These are phyloP conservation scores for Centaurea solstitialis DNA, from an alignment of 129 eudicot species.

Conservation along the genomic window DNA sequence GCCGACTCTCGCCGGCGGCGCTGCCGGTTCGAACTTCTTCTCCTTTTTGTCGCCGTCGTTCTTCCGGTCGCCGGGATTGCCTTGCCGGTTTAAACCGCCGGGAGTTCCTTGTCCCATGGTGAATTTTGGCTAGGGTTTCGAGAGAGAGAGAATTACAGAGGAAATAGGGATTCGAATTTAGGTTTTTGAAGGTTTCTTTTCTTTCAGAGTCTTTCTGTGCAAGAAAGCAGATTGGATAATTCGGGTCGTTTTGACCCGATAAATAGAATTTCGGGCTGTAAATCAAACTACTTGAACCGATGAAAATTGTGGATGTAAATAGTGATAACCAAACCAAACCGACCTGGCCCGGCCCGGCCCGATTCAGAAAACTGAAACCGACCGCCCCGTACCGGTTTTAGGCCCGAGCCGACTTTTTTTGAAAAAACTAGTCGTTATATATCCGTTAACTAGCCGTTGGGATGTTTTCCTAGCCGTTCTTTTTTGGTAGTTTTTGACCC, in stretches of 20 bases:
- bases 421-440: no score
- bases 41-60: conserved; percentile 87
- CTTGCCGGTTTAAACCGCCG: conserved; percentile 80
- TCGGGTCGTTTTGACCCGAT: not conserved
- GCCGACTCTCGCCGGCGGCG: conserved; percentile 90
- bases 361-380: no score
- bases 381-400: no score
- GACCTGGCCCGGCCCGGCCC: no score
- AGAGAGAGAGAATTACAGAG: conserved; percentile 9
- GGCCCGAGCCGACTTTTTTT: no score
- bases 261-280: not conserved
- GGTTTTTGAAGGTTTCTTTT: conserved; percentile 10
- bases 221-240: conserved; percentile 23
- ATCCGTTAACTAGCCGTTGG: no score
- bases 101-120: conserved; percentile 91
- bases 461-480: no score
- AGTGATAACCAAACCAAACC: no score
- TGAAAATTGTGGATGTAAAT: not conserved
- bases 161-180: not conserved
- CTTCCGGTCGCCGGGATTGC: conserved; percentile 59
- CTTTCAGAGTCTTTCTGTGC: conserved; percentile 33
- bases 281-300: not conserved
- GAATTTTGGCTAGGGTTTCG: not conserved
- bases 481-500: no score
- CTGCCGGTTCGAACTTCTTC: conserved; percentile 90